Conservation (phyloP, 805 yeast species). For the Candida odintsovae region DNA sequence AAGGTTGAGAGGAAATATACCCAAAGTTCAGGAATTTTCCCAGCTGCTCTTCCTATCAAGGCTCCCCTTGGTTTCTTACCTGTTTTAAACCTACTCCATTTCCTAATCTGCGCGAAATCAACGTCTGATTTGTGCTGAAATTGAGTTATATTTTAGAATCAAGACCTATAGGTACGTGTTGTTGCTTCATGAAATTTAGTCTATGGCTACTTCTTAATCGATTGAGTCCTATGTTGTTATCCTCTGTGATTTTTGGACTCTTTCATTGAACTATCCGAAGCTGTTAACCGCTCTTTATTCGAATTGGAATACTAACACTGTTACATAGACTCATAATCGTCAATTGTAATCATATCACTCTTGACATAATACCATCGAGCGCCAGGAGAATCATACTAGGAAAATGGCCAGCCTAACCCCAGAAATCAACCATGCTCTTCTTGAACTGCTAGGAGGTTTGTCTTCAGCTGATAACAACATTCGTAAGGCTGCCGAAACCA, state of each 20-base stretch:
- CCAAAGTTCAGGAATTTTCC: too few relatives aligned
- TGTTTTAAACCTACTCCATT: not conserved
- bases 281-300: too few relatives aligned
- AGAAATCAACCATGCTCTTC: slow-evolving; percentile 50
- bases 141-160: not conserved
- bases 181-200: not conserved
- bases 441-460: slow-evolving; percentile 56
- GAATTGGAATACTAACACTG: not conserved
- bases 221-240: not conserved
- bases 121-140: not conserved
- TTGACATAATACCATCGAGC: not conserved
- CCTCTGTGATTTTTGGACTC: not conserved
- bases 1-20: not conserved
- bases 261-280: too few relatives aligned
- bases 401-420: slow-evolving; percentile 41
- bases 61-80: not conserved
- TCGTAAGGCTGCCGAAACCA: slow-evolving; percentile 74
- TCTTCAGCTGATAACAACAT: slow-evolving; percentile 72
- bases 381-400: not conserved
- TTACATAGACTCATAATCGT: not conserved
- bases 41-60: too few relatives aligned
- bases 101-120: not conserved
- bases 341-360: not conserved
- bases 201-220: not conserved
- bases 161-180: not conserved